Evolutionary conservation across 192 early-diverging fungal genomes (phyloP).

Genomic region (Backusella morwellensis): DNA sequence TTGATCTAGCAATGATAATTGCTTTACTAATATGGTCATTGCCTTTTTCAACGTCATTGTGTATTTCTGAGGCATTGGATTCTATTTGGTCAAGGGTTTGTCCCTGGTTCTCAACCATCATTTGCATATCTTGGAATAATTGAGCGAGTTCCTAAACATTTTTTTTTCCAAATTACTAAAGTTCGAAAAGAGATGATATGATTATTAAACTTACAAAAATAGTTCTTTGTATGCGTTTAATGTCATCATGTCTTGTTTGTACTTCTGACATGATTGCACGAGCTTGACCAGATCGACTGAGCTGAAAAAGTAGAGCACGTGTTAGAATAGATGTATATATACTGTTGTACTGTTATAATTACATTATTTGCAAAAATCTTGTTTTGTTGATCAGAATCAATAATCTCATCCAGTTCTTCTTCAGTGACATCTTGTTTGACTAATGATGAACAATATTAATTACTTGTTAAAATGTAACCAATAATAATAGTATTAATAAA

Average conservation of each 20-base stretch:
- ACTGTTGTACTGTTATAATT: slow-evolving; percentile 1
- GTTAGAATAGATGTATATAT: neutral
- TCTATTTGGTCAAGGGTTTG: slow-evolving; percentile 70
- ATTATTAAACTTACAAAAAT: slow-evolving; percentile 60
- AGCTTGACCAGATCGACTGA: slow-evolving; percentile 71
- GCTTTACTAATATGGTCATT: slow-evolving; percentile 20
- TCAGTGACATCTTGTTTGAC: slow-evolving; percentile 77
- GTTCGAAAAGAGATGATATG: neutral
- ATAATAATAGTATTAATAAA: too few relatives aligned
- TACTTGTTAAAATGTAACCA: neutral
- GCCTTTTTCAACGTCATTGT: slow-evolving; percentile 27
- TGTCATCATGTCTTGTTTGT: slow-evolving; percentile 80
- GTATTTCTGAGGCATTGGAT: slow-evolving; percentile 42
- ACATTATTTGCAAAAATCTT: slow-evolving; percentile 80
- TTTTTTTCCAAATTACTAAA: neutral
- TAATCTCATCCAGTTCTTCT: slow-evolving; percentile 69
- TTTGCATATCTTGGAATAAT: slow-evolving; percentile 86
- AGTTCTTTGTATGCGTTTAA: slow-evolving; percentile 81
- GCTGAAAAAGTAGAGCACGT: slow-evolving; percentile 57
- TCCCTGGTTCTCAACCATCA: slow-evolving; percentile 76
- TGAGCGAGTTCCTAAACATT: slow-evolving; percentile 73
- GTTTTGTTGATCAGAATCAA: slow-evolving; percentile 66
- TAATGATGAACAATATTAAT: neutral
- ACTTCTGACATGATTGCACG: slow-evolving; percentile 76
- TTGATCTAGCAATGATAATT: slow-evolving; percentile 29